Evolutionary conservation across 306 rosid genomes (phyloP).

Genomic region (Citrullus colocynthis): DNA sequence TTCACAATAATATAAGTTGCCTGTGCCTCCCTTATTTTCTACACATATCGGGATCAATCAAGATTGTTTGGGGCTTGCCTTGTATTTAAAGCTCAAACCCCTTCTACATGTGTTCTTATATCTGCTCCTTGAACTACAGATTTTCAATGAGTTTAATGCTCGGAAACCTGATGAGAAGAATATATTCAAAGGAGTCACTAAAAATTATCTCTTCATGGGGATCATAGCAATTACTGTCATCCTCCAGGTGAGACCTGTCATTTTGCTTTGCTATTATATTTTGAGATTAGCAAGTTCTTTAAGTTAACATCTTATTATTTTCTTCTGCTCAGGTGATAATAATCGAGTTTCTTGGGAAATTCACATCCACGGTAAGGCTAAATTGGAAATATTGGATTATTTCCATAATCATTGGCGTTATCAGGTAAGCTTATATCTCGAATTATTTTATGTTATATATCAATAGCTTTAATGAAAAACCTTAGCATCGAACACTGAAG

Average conservation of each 20-base stretch:
- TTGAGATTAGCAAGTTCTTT: not conserved
- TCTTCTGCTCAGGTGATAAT: conserved; percentile 40
- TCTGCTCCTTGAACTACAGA: conserved; percentile 23
- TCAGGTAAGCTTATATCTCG: conserved; percentile 32
- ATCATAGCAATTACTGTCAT: conserved; percentile 51
- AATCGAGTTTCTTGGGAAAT: conserved; percentile 69
- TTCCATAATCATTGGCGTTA: conserved; percentile 46
- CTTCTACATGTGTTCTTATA: not conserved
- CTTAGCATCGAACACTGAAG: not conserved
- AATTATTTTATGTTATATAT: not conserved
- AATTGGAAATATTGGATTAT: conserved; percentile 71
- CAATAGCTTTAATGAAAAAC: not conserved
- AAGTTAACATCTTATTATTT: not conserved
- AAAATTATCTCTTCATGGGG: conserved; percentile 67
- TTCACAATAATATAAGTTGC: not conserved
- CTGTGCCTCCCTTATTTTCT: not conserved
- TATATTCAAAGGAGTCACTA: conserved; percentile 59
- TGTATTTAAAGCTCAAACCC: not conserved
- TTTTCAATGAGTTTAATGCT: conserved; percentile 87
- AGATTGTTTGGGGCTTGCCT: not conserved
- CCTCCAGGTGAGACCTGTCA: conserved; percentile 53
- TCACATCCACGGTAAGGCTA: conserved; percentile 48
- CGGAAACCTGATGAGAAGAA: conserved; percentile 74
- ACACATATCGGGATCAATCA: not conserved
- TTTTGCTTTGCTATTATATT: not conserved